phyloP scores from a whole-genome alignment of 345 rosid genomes.

The Heritiera fomes region DNA sequence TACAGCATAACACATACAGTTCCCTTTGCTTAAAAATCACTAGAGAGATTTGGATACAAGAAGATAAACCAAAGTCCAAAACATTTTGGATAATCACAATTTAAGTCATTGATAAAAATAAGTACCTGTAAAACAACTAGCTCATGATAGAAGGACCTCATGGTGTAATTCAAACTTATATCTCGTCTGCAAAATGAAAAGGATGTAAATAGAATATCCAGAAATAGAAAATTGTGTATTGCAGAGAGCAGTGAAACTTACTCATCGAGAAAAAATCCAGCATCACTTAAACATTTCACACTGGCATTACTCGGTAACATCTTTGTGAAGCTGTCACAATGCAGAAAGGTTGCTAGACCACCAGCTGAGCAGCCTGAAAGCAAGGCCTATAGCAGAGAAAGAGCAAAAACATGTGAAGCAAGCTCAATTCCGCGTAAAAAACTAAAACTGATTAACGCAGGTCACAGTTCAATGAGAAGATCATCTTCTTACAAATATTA shows the following conservation, averaged over 20 bases:
- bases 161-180: constrained; percentile 54
- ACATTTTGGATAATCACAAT: neutral
- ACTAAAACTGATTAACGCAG: neutral
- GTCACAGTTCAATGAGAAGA: neutral
- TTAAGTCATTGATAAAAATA: neutral
- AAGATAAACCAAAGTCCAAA: neutral
- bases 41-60: neutral
- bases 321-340: constrained; percentile 66
- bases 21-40: neutral
- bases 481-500: neutral
- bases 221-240: neutral
- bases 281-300: constrained; percentile 96
- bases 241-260: constrained; percentile 34
- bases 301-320: constrained; percentile 58
- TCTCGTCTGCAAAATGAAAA: constrained; percentile 60
- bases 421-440: constrained; percentile 11
- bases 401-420: neutral
- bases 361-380: constrained; percentile 99
- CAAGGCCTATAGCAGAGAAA: constrained; percentile 60
- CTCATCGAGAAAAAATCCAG: constrained; percentile 90
- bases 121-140: constrained; percentile 70
- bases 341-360: constrained; percentile 77
- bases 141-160: constrained; percentile 59
- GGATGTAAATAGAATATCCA: neutral
- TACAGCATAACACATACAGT: neutral